These are phyloP conservation scores for Debaryomyces prosopidis DNA, from an alignment of 805 yeast species.

Conservation along the genomic window DNA sequence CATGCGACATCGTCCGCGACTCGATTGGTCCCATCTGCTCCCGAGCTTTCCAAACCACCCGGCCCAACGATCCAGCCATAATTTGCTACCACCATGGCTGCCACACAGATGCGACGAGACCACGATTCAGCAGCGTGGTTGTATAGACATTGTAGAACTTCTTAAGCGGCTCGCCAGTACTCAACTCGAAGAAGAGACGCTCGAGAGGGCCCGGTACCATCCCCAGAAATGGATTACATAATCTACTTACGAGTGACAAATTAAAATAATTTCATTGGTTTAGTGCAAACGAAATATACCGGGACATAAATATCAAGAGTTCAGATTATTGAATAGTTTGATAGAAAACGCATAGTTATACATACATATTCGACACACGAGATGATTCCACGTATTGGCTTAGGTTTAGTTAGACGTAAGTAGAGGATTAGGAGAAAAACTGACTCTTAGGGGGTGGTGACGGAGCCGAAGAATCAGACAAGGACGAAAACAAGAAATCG, in stretches of 20 bases:
- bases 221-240: neutral
- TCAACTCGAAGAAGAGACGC: too few species aligned
- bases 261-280: conserved; percentile 8
- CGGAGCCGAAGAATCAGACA: neutral
- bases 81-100: too few species aligned
- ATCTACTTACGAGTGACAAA: conserved; percentile 1
- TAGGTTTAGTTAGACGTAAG: conserved; percentile 30
- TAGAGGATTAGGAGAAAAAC: neutral
- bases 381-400: conserved; percentile 36
- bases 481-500: neutral
- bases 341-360: neutral
- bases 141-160: too few species aligned
- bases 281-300: neutral
- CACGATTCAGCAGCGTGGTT: too few species aligned
- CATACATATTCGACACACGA: conserved; percentile 3
- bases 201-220: neutral
- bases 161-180: too few species aligned
- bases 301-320: conserved; percentile 1
- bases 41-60: too few species aligned
- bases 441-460: neutral
- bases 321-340: neutral
- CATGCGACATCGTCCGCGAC: too few species aligned
- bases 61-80: too few species aligned
- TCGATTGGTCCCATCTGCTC: too few species aligned
- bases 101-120: too few species aligned